A percentile compares a stretch with the other conserved stretches of the same genome.
Evolutionary conservation across 2,329 filamentous ascomycete genomes (phyloP).

Genomic region (Xylaria polymorpha): DNA sequence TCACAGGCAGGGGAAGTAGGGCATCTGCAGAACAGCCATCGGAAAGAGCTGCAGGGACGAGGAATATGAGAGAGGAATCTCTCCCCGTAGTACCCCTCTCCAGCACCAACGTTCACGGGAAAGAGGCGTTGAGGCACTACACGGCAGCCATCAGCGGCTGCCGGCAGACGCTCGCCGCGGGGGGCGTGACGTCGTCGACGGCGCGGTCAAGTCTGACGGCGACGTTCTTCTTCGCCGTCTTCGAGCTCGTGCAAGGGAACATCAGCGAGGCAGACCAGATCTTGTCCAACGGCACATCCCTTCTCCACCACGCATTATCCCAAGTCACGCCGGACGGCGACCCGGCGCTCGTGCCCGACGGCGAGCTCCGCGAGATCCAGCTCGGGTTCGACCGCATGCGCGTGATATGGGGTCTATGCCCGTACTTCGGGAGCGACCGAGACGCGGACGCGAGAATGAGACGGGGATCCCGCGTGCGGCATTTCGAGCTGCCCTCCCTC

Average conservation of each 20-base stretch:
- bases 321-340: slow-evolving; percentile 19
- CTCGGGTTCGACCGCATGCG: slow-evolving; percentile 41
- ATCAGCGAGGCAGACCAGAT: slow-evolving; percentile 38
- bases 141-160: slow-evolving; percentile 40
- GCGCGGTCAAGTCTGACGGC: slow-evolving; percentile 37
- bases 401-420: slow-evolving; percentile 42
- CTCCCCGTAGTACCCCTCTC: slow-evolving; percentile 9
- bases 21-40: not conserved
- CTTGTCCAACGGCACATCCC: slow-evolving; percentile 32
- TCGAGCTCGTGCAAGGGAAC: slow-evolving; percentile 44
- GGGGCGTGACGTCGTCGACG: slow-evolving; percentile 36
- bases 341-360: slow-evolving; percentile 31
- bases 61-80: not conserved
- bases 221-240: slow-evolving; percentile 42
- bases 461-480: not conserved
- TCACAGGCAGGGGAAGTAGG: not conserved
- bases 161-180: slow-evolving; percentile 28
- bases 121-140: slow-evolving; percentile 39
- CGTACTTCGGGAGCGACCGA: slow-evolving; percentile 39
- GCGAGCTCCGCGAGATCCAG: slow-evolving; percentile 37
- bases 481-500: slow-evolving; percentile 28
- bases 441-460: slow-evolving; percentile 16
- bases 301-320: slow-evolving; percentile 36
- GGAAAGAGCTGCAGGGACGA: not conserved
- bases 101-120: slow-evolving; percentile 24